A percentile compares a stretch with the other conserved stretches of the same genome.
These are phyloP conservation scores for Astrothelium macrocarpum DNA, from an alignment of 495 filamentous ascomycete genomes.

Conservation along the genomic window DNA sequence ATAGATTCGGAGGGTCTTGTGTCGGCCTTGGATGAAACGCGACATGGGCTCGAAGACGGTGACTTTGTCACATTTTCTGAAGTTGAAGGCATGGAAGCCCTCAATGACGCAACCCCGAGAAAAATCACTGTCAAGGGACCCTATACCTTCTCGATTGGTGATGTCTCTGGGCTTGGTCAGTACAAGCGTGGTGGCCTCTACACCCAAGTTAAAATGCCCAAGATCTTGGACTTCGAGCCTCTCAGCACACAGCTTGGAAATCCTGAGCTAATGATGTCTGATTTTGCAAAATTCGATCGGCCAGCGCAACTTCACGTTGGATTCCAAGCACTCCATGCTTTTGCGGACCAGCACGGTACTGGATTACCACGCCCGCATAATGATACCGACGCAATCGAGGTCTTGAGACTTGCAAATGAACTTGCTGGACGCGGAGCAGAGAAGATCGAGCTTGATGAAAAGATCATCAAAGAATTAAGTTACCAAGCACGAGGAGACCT, in stretches of 20 bases:
- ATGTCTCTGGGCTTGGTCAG: constrained; percentile 74
- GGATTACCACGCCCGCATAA: constrained; percentile 75
- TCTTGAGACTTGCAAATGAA: constrained; percentile 60
- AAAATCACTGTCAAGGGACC: constrained; percentile 92
- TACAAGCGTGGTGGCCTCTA: constrained; percentile 85
- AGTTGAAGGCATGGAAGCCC: constrained; percentile 80
- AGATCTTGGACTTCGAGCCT: constrained; percentile 79
- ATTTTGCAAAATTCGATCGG: constrained; percentile 95
- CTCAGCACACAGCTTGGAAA: constrained; percentile 66
- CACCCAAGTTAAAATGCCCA: constrained; percentile 96
- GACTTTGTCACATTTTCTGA: constrained; percentile 94
- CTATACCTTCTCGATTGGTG: constrained; percentile 94
- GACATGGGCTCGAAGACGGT: constrained; percentile 92
- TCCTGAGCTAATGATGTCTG: constrained; percentile 82
- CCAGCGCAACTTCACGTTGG: constrained; percentile 86
- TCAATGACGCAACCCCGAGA: constrained; percentile 73
- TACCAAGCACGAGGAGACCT: constrained; percentile 94
- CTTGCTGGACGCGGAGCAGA: constrained; percentile 56
- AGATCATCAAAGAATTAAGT: constrained; percentile 83
- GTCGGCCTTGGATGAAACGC: constrained; percentile 87
- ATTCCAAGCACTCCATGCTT: constrained; percentile 84
- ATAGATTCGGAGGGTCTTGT: constrained; percentile 86
- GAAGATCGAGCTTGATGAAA: constrained; percentile 80
- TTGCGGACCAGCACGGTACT: constrained; percentile 55
- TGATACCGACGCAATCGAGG: constrained; percentile 68